phyloP scores from a whole-genome alignment of 495 filamentous ascomycete species.

The Ascobolus immersus region DNA sequence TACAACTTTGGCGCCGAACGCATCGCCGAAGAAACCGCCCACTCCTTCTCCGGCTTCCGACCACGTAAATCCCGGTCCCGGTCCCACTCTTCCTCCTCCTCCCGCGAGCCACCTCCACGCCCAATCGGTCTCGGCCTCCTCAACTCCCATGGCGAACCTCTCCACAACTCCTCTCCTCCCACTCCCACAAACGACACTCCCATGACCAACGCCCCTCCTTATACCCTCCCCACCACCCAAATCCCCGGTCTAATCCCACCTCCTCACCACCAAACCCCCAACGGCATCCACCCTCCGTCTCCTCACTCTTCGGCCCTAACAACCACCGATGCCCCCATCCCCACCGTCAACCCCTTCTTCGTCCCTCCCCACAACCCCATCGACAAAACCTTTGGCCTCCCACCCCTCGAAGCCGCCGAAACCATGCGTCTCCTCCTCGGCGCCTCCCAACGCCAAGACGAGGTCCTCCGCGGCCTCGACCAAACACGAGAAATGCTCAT shows the following conservation, averaged over 20 bases:
- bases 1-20: constrained; percentile 1
- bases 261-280: constrained; percentile 22
- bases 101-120: constrained; percentile 1
- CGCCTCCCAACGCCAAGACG: constrained; percentile 88
- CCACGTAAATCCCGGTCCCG: no score
- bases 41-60: background rate
- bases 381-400: constrained; percentile 61
- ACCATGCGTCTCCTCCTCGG: constrained; percentile 56
- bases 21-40: background rate
- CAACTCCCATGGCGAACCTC: constrained; percentile 1
- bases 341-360: constrained; percentile 58
- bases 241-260: no score
- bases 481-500: constrained; percentile 51
- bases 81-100: constrained; percentile 1
- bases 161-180: constrained; percentile 3
- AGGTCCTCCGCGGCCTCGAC: constrained; percentile 59
- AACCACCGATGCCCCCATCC: constrained; percentile 14
- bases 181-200: constrained; percentile 22
- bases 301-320: constrained; percentile 19
- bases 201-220: constrained; percentile 33
- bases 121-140: background rate
- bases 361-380: constrained; percentile 33
- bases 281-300: no score
- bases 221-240: constrained; percentile 26
- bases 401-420: constrained; percentile 61